A percentile compares a stretch with the other conserved stretches of the same genome.
phyloP scores from a whole-genome alignment of 1,139 yeast species.

The Tardiomyces depauwii region DNA sequence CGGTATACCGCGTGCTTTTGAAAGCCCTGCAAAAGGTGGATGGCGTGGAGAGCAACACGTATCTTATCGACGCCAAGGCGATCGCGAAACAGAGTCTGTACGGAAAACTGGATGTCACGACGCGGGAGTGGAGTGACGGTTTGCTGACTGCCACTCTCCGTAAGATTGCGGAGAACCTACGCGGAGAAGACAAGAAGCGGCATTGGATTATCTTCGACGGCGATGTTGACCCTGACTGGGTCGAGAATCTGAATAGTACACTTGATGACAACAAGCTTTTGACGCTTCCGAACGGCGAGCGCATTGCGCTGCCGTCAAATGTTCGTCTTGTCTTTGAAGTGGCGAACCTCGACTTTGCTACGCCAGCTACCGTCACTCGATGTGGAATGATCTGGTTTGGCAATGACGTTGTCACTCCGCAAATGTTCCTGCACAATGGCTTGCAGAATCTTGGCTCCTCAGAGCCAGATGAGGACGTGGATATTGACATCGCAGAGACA shows the following conservation, averaged over 20 bases:
- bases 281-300: constrained; percentile 85
- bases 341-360: constrained; percentile 51
- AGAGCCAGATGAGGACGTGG: constrained; percentile 21
- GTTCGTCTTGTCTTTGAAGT: constrained; percentile 70
- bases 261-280: constrained; percentile 76
- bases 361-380: constrained; percentile 87
- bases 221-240: constrained; percentile 91
- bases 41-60: constrained; percentile 30
- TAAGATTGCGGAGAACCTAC: constrained; percentile 41
- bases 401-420: constrained; percentile 20
- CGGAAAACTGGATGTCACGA: constrained; percentile 62
- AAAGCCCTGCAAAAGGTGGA: constrained; percentile 32
- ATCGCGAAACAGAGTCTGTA: constrained; percentile 53
- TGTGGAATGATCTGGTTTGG: constrained; percentile 86
- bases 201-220: constrained; percentile 89
- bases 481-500: constrained; percentile 12
- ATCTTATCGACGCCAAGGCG: constrained; percentile 65
- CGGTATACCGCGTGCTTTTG: constrained; percentile 40
- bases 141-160: constrained; percentile 61
- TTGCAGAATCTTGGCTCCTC: constrained; percentile 10
- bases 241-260: constrained; percentile 82
- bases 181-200: constrained; percentile 46
- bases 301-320: constrained; percentile 55
- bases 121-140: constrained; percentile 94
- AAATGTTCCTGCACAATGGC: constrained; percentile 18